Evolutionary conservation across 2,329 filamentous ascomycete genomes (phyloP).

Genomic region (Aspergillus udagawae): DNA sequence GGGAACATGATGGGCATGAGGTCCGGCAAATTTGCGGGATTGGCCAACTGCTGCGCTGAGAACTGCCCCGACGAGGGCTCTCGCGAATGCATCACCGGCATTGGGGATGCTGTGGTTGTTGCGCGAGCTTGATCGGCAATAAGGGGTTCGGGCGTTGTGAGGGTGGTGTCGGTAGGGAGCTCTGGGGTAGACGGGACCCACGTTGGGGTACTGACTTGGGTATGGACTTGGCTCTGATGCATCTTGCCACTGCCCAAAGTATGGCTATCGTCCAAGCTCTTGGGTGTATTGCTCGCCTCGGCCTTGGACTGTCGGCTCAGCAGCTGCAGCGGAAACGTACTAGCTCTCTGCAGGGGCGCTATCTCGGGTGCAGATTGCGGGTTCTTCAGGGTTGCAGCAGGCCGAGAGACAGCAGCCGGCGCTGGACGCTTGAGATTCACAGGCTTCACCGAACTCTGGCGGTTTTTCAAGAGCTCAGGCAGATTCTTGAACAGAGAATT

Average conservation of each 20-base stretch:
- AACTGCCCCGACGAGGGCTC: conserved; percentile 26
- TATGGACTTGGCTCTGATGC: conserved; percentile 8
- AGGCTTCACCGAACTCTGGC: conserved; percentile 44
- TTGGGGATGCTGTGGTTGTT: conserved; percentile 13
- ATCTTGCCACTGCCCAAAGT: conserved; percentile 13
- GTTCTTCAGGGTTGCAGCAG: conserved; percentile 8
- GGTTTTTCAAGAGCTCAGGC: conserved; percentile 64
- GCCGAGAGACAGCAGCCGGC: conserved; percentile 23
- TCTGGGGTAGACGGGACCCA: conserved; percentile 26
- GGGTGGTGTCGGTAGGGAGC: conserved; percentile 25
- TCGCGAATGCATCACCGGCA: conserved; percentile 19
- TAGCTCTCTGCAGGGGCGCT: conserved; percentile 31
- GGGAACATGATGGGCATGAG: conserved; percentile 51
- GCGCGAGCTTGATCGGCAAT: conserved; percentile 21
- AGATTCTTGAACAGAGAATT: conserved; percentile 77
- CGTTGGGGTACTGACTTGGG: conserved; percentile 15
- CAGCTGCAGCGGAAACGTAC: conserved; percentile 37
- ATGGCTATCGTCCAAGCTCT: conserved; percentile 29
- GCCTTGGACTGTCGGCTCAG: conserved; percentile 20
- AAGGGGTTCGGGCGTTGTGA: conserved; percentile 26
- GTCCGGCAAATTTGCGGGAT: conserved; percentile 38
- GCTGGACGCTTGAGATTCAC: conserved; percentile 48
- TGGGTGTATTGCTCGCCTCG: conserved; percentile 24
- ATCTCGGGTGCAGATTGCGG: conserved; percentile 15
- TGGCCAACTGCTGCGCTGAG: conserved; percentile 30